These are phyloP conservation scores for Hypoxylon sp. DNA, from an alignment of 2,329 filamentous ascomycete genomes.

Conservation along the genomic window DNA sequence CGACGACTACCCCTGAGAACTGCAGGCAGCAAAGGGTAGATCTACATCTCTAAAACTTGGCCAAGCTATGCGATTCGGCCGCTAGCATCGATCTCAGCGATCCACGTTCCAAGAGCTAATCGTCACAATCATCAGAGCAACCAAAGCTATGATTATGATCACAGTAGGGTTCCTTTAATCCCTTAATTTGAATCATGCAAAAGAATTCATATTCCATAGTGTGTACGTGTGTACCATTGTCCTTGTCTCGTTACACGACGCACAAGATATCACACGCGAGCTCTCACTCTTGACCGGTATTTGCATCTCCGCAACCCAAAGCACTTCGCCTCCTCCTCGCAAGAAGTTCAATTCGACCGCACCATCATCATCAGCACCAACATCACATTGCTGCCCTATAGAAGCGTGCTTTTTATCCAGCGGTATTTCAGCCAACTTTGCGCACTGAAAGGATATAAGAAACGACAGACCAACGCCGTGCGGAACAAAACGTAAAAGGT, in stretches of 20 bases:
- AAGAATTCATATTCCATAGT: constrained; percentile 31
- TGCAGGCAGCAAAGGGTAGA: neutral
- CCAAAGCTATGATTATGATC: neutral
- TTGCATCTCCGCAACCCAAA: constrained; percentile 1
- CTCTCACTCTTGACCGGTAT: constrained; percentile 1
- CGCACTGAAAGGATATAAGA: constrained; percentile 7
- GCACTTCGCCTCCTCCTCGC: neutral
- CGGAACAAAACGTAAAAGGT: constrained; percentile 14
- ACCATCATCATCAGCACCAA: neutral
- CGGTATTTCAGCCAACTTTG: neutral
- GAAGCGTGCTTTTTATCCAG: neutral
- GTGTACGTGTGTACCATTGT: constrained; percentile 4
- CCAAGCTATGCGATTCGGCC: neutral
- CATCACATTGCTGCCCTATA: neutral
- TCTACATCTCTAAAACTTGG: neutral
- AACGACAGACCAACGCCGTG: constrained; percentile 27
- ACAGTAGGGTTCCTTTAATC: neutral
- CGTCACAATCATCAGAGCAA: neutral
- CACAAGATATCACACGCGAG: neutral
- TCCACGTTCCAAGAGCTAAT: neutral
- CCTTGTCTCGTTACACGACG: neutral
- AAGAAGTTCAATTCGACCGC: neutral
- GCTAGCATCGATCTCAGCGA: neutral
- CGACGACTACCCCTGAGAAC: neutral
- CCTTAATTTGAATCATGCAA: constrained; percentile 7